phyloP scores from a whole-genome alignment of 805 yeast species.

The Yarrowia sp. region DNA sequence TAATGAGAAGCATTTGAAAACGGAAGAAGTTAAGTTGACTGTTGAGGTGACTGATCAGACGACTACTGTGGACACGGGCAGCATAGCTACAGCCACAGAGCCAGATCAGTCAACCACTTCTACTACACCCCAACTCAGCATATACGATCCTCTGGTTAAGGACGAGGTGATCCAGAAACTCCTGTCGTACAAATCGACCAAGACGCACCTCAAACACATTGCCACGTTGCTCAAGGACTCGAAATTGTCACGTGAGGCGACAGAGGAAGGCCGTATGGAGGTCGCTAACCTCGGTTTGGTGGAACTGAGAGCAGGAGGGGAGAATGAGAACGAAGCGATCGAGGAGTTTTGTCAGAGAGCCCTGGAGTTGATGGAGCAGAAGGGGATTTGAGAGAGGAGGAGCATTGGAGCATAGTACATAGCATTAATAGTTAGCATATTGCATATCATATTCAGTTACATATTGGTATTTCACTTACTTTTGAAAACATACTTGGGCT shows the following conservation, averaged over 20 bases:
- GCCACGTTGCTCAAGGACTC: constrained; percentile 27
- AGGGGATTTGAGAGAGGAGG: neutral
- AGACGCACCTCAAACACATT: constrained; percentile 28
- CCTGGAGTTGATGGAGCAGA: constrained; percentile 1
- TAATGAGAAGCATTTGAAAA: neutral
- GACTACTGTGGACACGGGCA: too few relatives aligned
- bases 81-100: too few relatives aligned
- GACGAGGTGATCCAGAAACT: constrained; percentile 24
- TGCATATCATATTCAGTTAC: too few relatives aligned
- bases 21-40: neutral
- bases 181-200: constrained; percentile 14
- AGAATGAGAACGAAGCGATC: constrained; percentile 35
- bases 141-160: constrained; percentile 16
- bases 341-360: constrained; percentile 31
- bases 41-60: too few relatives aligned
- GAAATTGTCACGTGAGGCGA: constrained; percentile 15
- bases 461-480: too few relatives aligned
- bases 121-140: neutral
- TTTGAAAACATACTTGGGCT: constrained; percentile 6
- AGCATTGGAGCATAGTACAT: neutral
- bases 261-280: constrained; percentile 30
- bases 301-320: constrained; percentile 36
- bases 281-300: constrained; percentile 12
- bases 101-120: neutral
- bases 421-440: neutral